These are phyloP conservation scores for Xylaria sp. DNA, from an alignment of 2,329 filamentous ascomycete genomes.

Conservation along the genomic window DNA sequence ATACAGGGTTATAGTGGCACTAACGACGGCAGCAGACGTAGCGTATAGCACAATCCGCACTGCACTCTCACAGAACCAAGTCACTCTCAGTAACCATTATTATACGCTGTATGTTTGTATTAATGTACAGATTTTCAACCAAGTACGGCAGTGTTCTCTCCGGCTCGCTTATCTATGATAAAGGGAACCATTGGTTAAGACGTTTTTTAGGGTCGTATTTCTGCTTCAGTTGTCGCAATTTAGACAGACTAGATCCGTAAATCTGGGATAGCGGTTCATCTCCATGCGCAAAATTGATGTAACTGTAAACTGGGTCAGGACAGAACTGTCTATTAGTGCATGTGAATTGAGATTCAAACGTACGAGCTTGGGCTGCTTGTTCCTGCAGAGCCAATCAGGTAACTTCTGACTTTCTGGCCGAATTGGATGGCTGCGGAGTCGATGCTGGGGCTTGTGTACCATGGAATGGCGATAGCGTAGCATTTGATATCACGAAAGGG, in stretches of 20 bases:
- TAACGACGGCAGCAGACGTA: not conserved
- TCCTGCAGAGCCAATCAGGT: slow-evolving; percentile 43
- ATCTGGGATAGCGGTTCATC: slow-evolving; percentile 46
- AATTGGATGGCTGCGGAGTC: slow-evolving; percentile 52
- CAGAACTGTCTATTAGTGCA: slow-evolving; percentile 6
- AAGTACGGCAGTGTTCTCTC: not conserved
- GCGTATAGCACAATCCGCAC: too few relatives aligned
- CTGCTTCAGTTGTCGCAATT: slow-evolving; percentile 45
- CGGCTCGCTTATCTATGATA: slow-evolving; percentile 9
- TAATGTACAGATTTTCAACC: not conserved
- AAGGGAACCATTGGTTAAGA: slow-evolving; percentile 48
- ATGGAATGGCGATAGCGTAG: slow-evolving; percentile 53
- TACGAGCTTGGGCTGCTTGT: slow-evolving; percentile 39
- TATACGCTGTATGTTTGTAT: not conserved
- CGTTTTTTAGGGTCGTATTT: slow-evolving; percentile 45
- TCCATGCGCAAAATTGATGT: slow-evolving; percentile 51
- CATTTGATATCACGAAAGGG: slow-evolving; percentile 51
- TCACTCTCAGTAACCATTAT: not conserved
- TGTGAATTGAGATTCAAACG: slow-evolving; percentile 15
- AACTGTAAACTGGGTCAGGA: slow-evolving; percentile 39
- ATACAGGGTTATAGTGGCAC: not conserved
- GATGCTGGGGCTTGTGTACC: slow-evolving; percentile 52
- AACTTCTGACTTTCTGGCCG: slow-evolving; percentile 47
- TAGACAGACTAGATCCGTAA: slow-evolving; percentile 43
- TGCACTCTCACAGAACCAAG: not conserved